Conservation (phyloP, 225 moss, liverwort and hornwort genomes). For the Takakia lepidozioides region DNA sequence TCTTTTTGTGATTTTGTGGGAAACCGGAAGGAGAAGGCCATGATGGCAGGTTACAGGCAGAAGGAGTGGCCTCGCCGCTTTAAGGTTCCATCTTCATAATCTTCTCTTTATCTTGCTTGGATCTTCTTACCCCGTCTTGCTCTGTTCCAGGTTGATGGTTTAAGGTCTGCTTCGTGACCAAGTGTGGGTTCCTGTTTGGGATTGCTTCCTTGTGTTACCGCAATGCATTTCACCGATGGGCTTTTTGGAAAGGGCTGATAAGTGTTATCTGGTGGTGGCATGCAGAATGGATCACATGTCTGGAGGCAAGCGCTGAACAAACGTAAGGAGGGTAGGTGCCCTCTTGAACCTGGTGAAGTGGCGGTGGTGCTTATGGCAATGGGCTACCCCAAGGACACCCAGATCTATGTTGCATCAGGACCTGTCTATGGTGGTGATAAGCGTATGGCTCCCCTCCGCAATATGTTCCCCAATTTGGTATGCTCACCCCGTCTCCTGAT, state of each 20-base stretch:
- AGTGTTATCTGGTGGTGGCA: no score
- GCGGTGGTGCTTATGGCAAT: constrained; percentile 38
- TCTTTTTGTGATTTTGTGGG: constrained; percentile 45
- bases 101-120: no score
- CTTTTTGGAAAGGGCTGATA: not conserved
- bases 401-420: constrained; percentile 54
- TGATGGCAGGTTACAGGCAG: constrained; percentile 21
- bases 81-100: constrained; percentile 17
- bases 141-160: no score
- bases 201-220: no score
- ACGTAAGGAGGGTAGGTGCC: constrained; percentile 55
- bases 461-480: constrained; percentile 54
- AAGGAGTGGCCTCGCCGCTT: constrained; percentile 47
- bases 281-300: constrained; percentile 8
- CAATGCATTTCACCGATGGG: no score
- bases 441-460: constrained; percentile 31
- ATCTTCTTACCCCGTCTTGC: no score
- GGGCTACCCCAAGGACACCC: constrained; percentile 29
- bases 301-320: constrained; percentile 19
- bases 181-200: not conserved
- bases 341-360: constrained; percentile 49
- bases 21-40: constrained; percentile 25
- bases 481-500: not conserved
- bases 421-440: constrained; percentile 26
- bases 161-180: no score